phyloP scores from a whole-genome alignment of 805 yeast genomes.

The Cyberlindnera suaveolens region DNA sequence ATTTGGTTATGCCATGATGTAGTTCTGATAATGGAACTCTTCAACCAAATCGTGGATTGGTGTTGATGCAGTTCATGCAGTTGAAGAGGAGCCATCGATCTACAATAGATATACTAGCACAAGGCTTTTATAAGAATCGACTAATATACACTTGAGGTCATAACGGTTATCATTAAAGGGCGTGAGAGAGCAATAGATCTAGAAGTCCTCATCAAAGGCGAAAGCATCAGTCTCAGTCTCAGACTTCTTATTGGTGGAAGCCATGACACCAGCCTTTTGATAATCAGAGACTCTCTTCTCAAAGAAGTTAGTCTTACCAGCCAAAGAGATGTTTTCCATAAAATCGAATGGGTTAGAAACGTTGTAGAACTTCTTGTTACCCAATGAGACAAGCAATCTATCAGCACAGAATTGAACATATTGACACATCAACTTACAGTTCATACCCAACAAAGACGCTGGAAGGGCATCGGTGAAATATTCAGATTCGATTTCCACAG shows the following conservation, averaged over 20 bases:
- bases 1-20: no score
- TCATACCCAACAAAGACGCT: constrained; percentile 90
- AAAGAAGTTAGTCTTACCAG: constrained; percentile 98
- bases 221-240: constrained; percentile 51
- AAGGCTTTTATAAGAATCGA: background rate
- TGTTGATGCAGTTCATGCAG: no score
- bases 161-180: constrained; percentile 1
- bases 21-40: no score
- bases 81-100: no score
- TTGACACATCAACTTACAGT: constrained; percentile 89
- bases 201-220: constrained; percentile 91
- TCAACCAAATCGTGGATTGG: no score
- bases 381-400: constrained; percentile 85
- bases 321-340: constrained; percentile 97
- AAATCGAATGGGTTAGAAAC: constrained; percentile 94
- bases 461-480: constrained; percentile 95
- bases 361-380: constrained; percentile 83
- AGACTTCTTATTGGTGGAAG: constrained; percentile 47
- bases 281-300: constrained; percentile 98
- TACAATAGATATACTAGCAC: no score
- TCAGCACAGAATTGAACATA: constrained; percentile 98
- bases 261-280: constrained; percentile 99
- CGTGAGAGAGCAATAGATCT: constrained; percentile 14
- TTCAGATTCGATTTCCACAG: constrained; percentile 90
- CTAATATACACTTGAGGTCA: constrained; percentile 1